Evolutionary conservation across 2,329 filamentous ascomycete species (phyloP), one percentile per base, ranked within the genome.

Genomic region (Arthrobotrys megalospora): DNA sequence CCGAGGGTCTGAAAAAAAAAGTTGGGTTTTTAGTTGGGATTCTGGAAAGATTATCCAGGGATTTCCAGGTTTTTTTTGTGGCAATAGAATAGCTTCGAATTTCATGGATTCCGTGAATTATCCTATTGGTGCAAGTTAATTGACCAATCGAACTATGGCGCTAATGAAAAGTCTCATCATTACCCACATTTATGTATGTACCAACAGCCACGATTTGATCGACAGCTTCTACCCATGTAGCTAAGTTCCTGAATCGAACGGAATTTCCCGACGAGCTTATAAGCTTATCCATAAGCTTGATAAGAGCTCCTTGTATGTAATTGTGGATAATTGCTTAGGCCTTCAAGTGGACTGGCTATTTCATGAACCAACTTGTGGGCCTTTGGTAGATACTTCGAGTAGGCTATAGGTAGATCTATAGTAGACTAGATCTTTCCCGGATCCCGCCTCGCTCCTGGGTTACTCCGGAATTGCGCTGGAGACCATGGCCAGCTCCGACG

Each of bases 91-190:
- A 41, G 52, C 6, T 53, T 53, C 12, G 12, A 38, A 28, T 19
- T 50, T 53, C n/a, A 53, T 38, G 34, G 52, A 38, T 58, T 38
- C n/a, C 7, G 8, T 38, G 34, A 19, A 58, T 38, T 38, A 58
- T 58, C 52, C 52, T 19, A 58, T 58, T 58, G 34, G 52, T 21
- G 52, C 52, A 10, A 58, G 16, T 38, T 19, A 38, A 38, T 58
- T 19, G 16, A 16, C 52, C 52, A 58, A 58, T 21, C 32, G 11
- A 58, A 21, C 32, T 41, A 6, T 19, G 16, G n/a, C 32, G 32
- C 50, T 53, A 34, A 53, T 3, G 12, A 48, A 38, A 38, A 38
- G 36, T 38, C 12, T 38, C 8, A 12, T 12, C 36, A 12, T 38
- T 38, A 8, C 36, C 12, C 12, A n/a, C n/a, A n/a, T n/a, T n/a